phyloP scores from a whole-genome alignment of 2,329 filamentous ascomycete genomes.

The Fusarium sp. region DNA sequence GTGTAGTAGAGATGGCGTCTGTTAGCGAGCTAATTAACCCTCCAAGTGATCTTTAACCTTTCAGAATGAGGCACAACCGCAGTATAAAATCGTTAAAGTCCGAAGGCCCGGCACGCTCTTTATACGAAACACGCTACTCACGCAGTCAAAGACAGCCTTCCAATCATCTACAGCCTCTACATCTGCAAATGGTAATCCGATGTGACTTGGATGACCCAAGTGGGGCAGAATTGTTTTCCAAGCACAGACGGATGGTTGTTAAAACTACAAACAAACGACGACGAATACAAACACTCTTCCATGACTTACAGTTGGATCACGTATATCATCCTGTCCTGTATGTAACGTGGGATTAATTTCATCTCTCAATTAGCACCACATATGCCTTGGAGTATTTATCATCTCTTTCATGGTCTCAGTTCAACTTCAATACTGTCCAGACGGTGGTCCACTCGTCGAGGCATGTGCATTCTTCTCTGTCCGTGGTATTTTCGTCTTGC shows the following conservation, averaged over 20 bases:
- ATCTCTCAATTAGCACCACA: not conserved
- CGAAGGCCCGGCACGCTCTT: not conserved
- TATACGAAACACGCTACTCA: not conserved
- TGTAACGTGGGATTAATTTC: not conserved
- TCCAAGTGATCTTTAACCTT: not conserved
- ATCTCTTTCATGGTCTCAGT: not conserved
- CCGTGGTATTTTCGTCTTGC: not conserved
- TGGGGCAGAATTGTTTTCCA: not conserved
- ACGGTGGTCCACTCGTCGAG: not conserved
- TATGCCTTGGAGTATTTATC: not conserved
- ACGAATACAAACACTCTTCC: not conserved
- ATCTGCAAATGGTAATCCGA: not conserved
- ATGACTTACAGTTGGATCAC: not conserved
- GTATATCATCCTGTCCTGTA: not conserved
- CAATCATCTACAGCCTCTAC: not conserved
- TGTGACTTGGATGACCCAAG: not conserved
- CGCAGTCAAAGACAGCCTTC: not conserved
- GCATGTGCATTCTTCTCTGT: not conserved
- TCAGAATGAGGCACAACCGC: not conserved
- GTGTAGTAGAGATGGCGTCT: not conserved
- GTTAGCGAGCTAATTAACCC: not conserved
- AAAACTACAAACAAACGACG: not conserved
- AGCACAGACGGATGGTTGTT: not conserved
- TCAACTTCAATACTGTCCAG: not conserved
- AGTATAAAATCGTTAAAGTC: not conserved